Evolutionary conservation across 2,329 filamentous ascomycete species (phyloP), one percentile per base, ranked within the genome.

Genomic region (Bipolaris cookei): DNA sequence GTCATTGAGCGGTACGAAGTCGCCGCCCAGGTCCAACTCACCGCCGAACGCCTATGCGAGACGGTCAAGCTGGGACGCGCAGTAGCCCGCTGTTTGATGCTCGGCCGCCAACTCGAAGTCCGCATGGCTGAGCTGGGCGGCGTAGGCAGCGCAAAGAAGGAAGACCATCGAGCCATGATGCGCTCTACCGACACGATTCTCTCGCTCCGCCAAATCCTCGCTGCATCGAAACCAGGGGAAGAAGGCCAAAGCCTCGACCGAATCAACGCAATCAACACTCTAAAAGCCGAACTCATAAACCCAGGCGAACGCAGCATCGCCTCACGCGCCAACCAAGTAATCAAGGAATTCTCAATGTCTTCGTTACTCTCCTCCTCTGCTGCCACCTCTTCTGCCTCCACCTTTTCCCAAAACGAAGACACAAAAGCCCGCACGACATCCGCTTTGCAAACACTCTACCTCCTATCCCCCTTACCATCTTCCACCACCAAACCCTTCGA

Each of bases 51-150:
- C 10, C 83, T 97, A 25, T 91, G 91, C 83, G 86, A 91, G 69
- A 92, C 93, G 0, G 82, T 97, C 59, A 85, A 87, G 58, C 80
- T 98, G 2, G 90, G 90, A 1, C 82, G 93, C 41, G 86, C 89
- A 0, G 90, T 96, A 11, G 88, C 86, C 41, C 83, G 94, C 49
- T 93, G 90, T 70, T 81, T 98, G 39, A 89, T 90, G 69, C 81
- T 98, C 2, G 92, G 91, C 0, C 82, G 93, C 42, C 92, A 96
- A 78, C 83, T 99, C 10, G 92, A 98, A 73, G 84, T 90, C n/a
- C 90, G 96, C 74, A 84, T 96, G 70, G 81, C 85, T 0, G 92
- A 96, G 75, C 80, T 91, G 4, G 83, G 81, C 2, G 78, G 81
- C 2, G 75, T 78, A 23, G 69, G 80, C 51, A 74, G 80, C 58